Evolutionary conservation across 805 yeast genomes (phyloP).

Genomic region (Scheffersomyces stipitis): DNA sequence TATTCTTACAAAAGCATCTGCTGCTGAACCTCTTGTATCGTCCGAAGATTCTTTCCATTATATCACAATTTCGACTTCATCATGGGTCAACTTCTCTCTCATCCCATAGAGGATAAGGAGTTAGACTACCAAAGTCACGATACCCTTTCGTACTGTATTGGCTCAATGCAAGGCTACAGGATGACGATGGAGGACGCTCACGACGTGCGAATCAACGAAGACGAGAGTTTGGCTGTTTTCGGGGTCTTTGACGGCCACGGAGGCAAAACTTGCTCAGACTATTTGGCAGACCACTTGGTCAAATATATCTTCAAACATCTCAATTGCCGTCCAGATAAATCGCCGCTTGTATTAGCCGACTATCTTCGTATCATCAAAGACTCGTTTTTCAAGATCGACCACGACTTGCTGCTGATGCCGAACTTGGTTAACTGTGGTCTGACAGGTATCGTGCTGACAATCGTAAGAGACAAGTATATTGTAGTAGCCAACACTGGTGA

Average conservation of each 20-base stretch:
- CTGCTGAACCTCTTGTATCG: too few relatives aligned
- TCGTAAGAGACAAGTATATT: constrained; percentile 36
- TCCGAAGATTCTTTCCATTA: too few relatives aligned
- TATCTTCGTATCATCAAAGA: constrained; percentile 26
- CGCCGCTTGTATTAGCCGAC: constrained; percentile 5
- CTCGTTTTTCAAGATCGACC: constrained; percentile 38
- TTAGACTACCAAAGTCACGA: constrained; percentile 47
- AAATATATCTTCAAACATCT: constrained; percentile 30
- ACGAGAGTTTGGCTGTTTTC: constrained; percentile 47
- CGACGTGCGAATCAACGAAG: constrained; percentile 48
- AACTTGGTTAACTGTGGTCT: constrained; percentile 39
- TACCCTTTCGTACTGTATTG: constrained; percentile 58
- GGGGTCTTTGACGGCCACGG: constrained; percentile 88
- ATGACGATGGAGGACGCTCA: constrained; percentile 77
- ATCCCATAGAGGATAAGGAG: constrained; percentile 68
- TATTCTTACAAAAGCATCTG: too few relatives aligned
- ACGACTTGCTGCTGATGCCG: constrained; percentile 21
- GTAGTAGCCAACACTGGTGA: constrained; percentile 75
- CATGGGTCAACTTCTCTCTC: constrained; percentile 77
- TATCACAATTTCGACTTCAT: too few relatives aligned
- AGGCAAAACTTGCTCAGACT: constrained; percentile 60
- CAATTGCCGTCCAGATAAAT: constrained; percentile 8
- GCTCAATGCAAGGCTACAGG: constrained; percentile 79
- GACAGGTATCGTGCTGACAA: constrained; percentile 37
- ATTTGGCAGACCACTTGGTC: constrained; percentile 46